Base-by-base conservation (phyloP, 495 filamentous ascomycete genomes). In the Tuber melanosporum region DNA sequence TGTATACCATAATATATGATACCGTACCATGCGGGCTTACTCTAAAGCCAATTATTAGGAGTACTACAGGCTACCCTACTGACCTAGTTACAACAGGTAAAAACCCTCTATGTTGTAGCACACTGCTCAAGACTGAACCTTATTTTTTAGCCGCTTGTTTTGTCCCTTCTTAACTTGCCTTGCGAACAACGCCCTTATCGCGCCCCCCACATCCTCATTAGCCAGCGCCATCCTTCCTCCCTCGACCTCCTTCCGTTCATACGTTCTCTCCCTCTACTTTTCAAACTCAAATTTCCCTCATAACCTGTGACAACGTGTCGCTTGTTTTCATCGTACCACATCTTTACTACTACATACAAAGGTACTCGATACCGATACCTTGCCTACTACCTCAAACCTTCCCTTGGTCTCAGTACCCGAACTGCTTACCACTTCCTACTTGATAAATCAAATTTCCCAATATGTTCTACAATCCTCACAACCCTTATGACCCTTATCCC, bases 401-500 rank as follows among this genome's bases (percentile, higher is more conserved):
- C n/a, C 3, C 32, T 62, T 32, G 52, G 26, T n/a, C 52, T 5
- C 32, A 32, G 32, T 32, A 32, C 32, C 52, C 1, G 9, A 26
- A 32, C 14, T 62, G 52, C 15, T 62, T 62, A n/a, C 22, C 52
- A 3, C 52, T 62, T n/a, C 32, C 52, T 3, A 15, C 22, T 15
- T 62, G 52, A 62, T 62, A 62, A 26, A 62, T 62, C 22, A 26
- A 32, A 62, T 32, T 32, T 62, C 52, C 52, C 52, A n/a, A 62
- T 32, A 62, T 62, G 52, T 14, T 26, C 12, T n/a, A 10, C 52
- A 32, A 62, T 62, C 52, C 32, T 41, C 76, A 79, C 46, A 79
- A 32, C 32, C 32, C 32, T 32, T 32, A 32, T 32, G 32, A 57
- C 72, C 77, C 77, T 76, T 72, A 73, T 69, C 73, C 73, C 71